Evolutionary conservation across 2,329 filamentous ascomycete species (phyloP).

Genomic region (Sphaerulina vaccinii): DNA sequence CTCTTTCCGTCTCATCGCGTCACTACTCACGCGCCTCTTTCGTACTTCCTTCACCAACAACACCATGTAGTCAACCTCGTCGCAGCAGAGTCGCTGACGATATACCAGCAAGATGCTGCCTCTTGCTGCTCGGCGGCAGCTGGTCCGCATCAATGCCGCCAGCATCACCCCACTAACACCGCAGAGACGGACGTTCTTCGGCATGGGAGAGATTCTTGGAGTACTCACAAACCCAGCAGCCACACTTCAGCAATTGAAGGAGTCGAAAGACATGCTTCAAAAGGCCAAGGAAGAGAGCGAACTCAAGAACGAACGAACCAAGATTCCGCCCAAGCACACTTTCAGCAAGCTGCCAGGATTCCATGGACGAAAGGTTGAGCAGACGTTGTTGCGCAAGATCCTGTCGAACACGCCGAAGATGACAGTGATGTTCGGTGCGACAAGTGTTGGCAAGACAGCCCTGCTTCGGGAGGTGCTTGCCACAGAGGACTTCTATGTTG

Average conservation of each 20-base stretch:
- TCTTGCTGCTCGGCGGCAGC: constrained; percentile 3
- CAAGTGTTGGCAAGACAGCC: constrained; percentile 24
- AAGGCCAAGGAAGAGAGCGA: constrained; percentile 23
- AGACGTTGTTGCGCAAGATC: constrained; percentile 17
- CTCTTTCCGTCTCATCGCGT: no score
- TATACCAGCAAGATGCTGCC: neutral
- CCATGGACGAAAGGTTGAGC: constrained; percentile 19
- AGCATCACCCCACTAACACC: neutral
- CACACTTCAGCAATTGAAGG: constrained; percentile 20
- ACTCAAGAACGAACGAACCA: constrained; percentile 18
- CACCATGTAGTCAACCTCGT: no score
- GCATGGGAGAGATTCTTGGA: constrained; percentile 19
- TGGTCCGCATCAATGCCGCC: neutral
- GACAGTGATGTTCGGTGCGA: constrained; percentile 24
- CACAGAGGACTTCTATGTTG: constrained; percentile 24
- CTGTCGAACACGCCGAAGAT: constrained; percentile 22
- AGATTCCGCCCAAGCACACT: constrained; percentile 23
- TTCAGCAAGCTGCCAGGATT: constrained; percentile 23
- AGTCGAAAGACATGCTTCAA: constrained; percentile 21
- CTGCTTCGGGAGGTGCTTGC: constrained; percentile 22
- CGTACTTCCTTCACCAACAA: no score
- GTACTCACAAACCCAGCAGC: constrained; percentile 22
- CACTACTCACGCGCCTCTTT: no score
- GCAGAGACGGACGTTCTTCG: constrained; percentile 17
- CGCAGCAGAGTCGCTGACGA: neutral